These are phyloP conservation scores for Neopestalotiopsis rosae DNA, from an alignment of 2,329 filamentous ascomycete species.

Conservation along the genomic window DNA sequence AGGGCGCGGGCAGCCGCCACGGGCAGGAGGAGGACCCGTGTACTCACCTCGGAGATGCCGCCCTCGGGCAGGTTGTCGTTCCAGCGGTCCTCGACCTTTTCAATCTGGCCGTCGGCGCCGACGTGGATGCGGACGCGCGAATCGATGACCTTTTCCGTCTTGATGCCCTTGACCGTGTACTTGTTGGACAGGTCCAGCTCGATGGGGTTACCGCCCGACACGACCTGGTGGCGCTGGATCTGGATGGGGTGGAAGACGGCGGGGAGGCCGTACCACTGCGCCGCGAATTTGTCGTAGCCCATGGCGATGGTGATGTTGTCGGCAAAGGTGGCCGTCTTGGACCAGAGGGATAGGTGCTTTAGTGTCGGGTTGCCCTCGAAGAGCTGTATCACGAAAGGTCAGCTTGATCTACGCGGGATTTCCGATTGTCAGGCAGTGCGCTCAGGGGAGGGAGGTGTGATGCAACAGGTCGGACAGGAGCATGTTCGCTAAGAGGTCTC, in stretches of 20 bases:
- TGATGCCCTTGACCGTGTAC: slow-evolving; percentile 41
- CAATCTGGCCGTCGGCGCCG: slow-evolving; percentile 39
- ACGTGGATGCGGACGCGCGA: slow-evolving; percentile 39
- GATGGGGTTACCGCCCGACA: slow-evolving; percentile 62
- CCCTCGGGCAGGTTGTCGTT: slow-evolving; percentile 42
- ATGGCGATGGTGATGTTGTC: slow-evolving; percentile 9
- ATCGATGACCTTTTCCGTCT: slow-evolving; percentile 37
- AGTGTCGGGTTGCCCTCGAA: slow-evolving; percentile 65
- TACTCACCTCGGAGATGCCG: slow-evolving; percentile 38
- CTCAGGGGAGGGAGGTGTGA: too few species aligned
- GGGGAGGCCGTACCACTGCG: slow-evolving; percentile 64
- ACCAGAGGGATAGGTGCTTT: slow-evolving; percentile 64
- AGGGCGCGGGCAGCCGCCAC: background rate
- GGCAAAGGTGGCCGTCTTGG: slow-evolving; percentile 57
- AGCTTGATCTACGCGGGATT: too few species aligned
- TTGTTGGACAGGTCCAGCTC: slow-evolving; percentile 50
- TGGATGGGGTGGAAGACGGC: slow-evolving; percentile 63
- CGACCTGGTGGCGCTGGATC: slow-evolving; percentile 59
- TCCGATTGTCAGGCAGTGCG: too few species aligned
- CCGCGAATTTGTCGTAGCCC: slow-evolving; percentile 36
- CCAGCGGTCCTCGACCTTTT: slow-evolving; percentile 43
- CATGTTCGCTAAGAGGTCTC: background rate
- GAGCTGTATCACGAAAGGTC: slow-evolving; percentile 41
- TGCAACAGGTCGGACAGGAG: background rate
- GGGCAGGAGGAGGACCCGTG: background rate